Conservation (phyloP, 2,329 filamentous ascomycete species). For the Ambrosiella cleistominuta region DNA sequence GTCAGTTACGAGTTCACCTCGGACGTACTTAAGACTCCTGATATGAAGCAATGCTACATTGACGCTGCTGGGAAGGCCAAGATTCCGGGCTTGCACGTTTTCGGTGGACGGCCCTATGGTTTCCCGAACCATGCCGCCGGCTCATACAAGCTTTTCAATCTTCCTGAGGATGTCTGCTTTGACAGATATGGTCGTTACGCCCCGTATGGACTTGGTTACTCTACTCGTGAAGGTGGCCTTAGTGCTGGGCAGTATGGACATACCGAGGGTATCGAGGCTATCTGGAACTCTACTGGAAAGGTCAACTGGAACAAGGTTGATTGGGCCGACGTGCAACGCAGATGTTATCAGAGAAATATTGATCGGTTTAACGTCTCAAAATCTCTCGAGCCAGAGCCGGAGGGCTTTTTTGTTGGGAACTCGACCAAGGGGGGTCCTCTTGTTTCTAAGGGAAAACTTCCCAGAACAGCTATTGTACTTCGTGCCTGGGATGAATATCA, state of each 20-base stretch:
- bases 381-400: conserved; percentile 21
- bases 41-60: conserved; percentile 63
- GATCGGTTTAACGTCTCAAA: conserved; percentile 33
- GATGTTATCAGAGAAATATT: conserved; percentile 59
- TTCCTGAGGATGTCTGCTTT: conserved; percentile 79
- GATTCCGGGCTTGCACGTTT: conserved; percentile 55
- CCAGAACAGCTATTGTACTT: conserved; percentile 62
- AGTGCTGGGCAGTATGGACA: conserved; percentile 78
- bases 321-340: conserved; percentile 63
- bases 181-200: conserved; percentile 78
- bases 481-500: conserved; percentile 66
- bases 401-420: conserved; percentile 35
- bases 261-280: conserved; percentile 56
- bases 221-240: conserved; percentile 56
- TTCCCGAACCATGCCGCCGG: conserved; percentile 75
- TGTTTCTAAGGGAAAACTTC: conserved; percentile 16
- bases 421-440: conserved; percentile 11
- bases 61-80: conserved; percentile 47
- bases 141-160: conserved; percentile 63
- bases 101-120: conserved; percentile 60
- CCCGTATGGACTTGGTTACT: conserved; percentile 82
- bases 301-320: conserved; percentile 62
- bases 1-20: conserved; percentile 23
- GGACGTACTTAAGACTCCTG: conserved; percentile 35
- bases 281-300: conserved; percentile 54